These are phyloP conservation scores for Xylariaceae sp. DNA, from an alignment of 2,329 filamentous ascomycete species.

Conservation along the genomic window DNA sequence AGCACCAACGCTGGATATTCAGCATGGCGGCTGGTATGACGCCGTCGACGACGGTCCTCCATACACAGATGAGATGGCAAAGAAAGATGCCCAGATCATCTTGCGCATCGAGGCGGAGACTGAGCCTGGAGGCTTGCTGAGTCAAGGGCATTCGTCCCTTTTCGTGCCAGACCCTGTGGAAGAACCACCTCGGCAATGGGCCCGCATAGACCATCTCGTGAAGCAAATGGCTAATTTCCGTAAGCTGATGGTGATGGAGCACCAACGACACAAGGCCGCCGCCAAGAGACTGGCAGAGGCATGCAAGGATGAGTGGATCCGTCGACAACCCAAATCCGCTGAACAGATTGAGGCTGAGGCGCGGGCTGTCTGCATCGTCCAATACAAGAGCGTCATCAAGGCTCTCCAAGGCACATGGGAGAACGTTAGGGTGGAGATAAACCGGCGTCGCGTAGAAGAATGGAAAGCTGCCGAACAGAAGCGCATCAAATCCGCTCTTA, in stretches of 20 bases:
- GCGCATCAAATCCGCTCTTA: constrained; percentile 65
- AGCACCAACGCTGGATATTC: constrained; percentile 51
- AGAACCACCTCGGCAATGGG: constrained; percentile 76
- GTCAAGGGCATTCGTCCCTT: constrained; percentile 64
- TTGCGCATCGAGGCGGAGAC: constrained; percentile 69
- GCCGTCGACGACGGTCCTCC: constrained; percentile 53
- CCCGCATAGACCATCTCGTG: constrained; percentile 81
- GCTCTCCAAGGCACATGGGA: constrained; percentile 59
- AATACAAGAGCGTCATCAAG: constrained; percentile 70
- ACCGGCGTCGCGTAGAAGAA: constrained; percentile 55
- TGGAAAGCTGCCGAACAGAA: constrained; percentile 66
- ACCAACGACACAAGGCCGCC: constrained; percentile 69
- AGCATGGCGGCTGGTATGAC: constrained; percentile 55
- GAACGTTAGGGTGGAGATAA: constrained; percentile 61
- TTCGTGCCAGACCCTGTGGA: constrained; percentile 71
- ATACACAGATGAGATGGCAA: constrained; percentile 61
- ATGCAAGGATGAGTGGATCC: constrained; percentile 71
- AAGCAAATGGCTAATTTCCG: constrained; percentile 79
- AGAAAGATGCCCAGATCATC: constrained; percentile 68
- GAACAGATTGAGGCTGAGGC: constrained; percentile 84
- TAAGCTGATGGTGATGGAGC: constrained; percentile 75
- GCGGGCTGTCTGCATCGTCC: constrained; percentile 60
- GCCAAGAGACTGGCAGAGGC: constrained; percentile 80
- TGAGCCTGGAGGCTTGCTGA: constrained; percentile 72
- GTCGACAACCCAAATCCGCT: constrained; percentile 68